Base-by-base conservation (phyloP, 331 rosid genomes). In the Malus hybrid region DNA sequence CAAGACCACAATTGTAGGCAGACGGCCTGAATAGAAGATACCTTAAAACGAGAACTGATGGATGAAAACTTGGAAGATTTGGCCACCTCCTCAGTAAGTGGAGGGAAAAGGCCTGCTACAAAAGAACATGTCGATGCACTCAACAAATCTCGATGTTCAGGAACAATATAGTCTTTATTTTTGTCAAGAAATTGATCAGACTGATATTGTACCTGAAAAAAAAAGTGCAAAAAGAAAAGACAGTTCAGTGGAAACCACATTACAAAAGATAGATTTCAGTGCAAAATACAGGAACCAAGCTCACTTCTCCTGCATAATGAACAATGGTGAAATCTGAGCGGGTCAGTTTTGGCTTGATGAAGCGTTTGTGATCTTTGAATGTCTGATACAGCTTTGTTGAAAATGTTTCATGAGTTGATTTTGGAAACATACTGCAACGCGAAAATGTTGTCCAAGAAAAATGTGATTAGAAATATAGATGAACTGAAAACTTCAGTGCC, bases 241-340 rank as follows among this genome's bases (percentile, higher is more conserved):
- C 33, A 56, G 60, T 69, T 84, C 29, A 84, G 76, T 46, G 28
- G 61, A 36, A 80, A 73, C 33, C 42, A 65, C 5, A 31, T 20
- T 22, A 61, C 46, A 73, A 78, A 76, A 6, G 71, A 36, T 20
- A 80, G 64, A 33, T 54, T 67, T 31, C 24, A 79, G 28, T 50
- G 76, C 18, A 74, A 76, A 75, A 39, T 10, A 77, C 69, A 73
- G 74, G 63, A 78, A 78, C 69, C 48, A 71, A 81, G 85, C 88
- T 77, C 81, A 90, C 97, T 82, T 91, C 98, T 76, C 98, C 98
- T 18, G 97, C 98, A 79, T 91, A 91, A 78, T 93, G 97, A 82
- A 83, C 87, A 82, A 91, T 80, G 48, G 94, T 82, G 84, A 93
- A 93, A 78, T 90, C 93, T 64, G 98, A 87, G 71, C 87, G 93